Evolutionary conservation across 176 grass and related monocot species (phyloP).

Genomic region (Coix lacrymajobi): DNA sequence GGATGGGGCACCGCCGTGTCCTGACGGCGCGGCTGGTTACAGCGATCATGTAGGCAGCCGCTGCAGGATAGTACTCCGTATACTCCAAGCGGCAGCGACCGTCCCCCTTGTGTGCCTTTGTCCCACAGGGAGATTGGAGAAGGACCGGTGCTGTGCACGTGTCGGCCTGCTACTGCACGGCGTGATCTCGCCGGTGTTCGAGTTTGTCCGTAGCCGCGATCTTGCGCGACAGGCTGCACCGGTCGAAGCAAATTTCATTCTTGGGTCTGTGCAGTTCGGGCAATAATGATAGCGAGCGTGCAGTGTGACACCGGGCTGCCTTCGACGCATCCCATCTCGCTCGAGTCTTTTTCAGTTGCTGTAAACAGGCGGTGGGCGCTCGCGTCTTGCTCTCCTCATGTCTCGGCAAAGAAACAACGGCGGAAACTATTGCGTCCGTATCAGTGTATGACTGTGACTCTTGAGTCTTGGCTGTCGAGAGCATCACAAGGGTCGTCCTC

Average conservation of each 20-base stretch:
- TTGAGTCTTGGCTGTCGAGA: neutral
- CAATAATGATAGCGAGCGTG: neutral
- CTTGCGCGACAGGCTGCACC: neutral
- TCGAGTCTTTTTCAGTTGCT: neutral
- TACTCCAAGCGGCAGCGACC: neutral
- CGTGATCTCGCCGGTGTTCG: neutral
- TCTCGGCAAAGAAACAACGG: neutral
- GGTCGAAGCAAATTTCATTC: neutral
- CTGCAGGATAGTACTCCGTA: no score
- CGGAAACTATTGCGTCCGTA: neutral
- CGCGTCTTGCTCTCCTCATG: neutral
- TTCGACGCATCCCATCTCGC: neutral
- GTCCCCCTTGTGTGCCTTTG: neutral
- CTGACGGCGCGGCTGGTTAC: no score
- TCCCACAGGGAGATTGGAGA: neutral
- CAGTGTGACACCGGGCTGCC: no score
- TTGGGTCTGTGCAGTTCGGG: neutral
- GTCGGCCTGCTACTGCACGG: neutral
- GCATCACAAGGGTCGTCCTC: neutral
- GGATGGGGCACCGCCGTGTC: neutral
- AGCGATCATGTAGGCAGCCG: neutral
- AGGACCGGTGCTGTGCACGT: no score
- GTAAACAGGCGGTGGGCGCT: neutral
- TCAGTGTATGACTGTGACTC: neutral
- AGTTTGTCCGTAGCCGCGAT: neutral